These are phyloP conservation scores for Claviceps quebecensis DNA, from an alignment of 2,329 filamentous ascomycete genomes.

Conservation along the genomic window DNA sequence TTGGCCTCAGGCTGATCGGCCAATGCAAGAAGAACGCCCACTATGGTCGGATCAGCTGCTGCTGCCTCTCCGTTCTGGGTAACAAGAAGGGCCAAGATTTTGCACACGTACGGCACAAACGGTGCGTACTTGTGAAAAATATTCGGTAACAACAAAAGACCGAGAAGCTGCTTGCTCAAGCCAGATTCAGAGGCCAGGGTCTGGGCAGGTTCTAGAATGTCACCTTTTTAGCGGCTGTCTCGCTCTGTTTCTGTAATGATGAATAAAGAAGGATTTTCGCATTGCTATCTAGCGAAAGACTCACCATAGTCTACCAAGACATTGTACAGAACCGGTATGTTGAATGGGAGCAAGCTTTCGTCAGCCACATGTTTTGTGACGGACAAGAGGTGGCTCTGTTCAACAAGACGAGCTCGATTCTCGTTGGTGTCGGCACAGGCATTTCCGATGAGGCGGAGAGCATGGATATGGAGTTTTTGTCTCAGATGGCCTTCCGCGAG, in stretches of 20 bases:
- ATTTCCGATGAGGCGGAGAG: constrained; percentile 45
- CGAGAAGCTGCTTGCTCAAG: constrained; percentile 34
- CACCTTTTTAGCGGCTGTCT: neutral
- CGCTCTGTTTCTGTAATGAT: too few species aligned
- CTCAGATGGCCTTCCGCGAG: constrained; percentile 25
- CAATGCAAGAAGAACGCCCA: constrained; percentile 34
- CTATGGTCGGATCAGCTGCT: constrained; percentile 30
- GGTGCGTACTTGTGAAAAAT: constrained; percentile 23
- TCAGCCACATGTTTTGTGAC: constrained; percentile 35
- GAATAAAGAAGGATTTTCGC: too few species aligned
- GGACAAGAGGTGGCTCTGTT: constrained; percentile 29
- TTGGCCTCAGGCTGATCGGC: constrained; percentile 26
- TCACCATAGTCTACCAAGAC: constrained; percentile 49
- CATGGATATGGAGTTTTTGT: constrained; percentile 35
- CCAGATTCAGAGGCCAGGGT: constrained; percentile 36
- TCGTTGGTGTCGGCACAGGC: constrained; percentile 50
- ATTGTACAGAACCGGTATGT: constrained; percentile 48
- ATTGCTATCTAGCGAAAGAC: constrained; percentile 6
- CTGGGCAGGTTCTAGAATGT: constrained; percentile 39
- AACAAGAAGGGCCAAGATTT: constrained; percentile 39
- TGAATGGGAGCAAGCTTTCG: constrained; percentile 34
- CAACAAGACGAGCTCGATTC: constrained; percentile 42
- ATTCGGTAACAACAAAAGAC: constrained; percentile 32
- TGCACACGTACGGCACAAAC: constrained; percentile 40
- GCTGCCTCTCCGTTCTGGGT: constrained; percentile 35